Conservation (phyloP, 176 grass and related monocot species). For the Chrysopogon serrulatus region DNA sequence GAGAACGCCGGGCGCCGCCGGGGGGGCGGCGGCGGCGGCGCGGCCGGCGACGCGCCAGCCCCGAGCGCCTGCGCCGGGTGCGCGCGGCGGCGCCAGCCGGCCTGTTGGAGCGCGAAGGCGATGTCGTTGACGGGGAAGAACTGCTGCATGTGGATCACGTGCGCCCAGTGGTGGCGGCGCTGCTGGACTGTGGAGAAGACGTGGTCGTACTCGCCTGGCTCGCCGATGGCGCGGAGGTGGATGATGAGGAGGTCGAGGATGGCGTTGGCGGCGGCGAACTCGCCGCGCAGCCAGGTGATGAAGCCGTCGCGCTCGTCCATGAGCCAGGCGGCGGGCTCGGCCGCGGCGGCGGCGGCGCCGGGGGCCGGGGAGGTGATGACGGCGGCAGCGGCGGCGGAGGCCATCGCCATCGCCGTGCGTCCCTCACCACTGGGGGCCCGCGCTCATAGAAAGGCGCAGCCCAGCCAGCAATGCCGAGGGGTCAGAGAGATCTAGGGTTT, state of each 20-base stretch:
- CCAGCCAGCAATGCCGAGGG: constrained; percentile 18
- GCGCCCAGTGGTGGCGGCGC: constrained; percentile 77
- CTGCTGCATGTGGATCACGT: constrained; percentile 90
- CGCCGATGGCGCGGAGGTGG: constrained; percentile 60
- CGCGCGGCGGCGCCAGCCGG: constrained; percentile 47
- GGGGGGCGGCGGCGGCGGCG: constrained; percentile 25
- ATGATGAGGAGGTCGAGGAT: constrained; percentile 72
- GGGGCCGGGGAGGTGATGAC: constrained; percentile 1
- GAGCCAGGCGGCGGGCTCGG: constrained; percentile 31
- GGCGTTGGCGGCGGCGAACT: constrained; percentile 95
- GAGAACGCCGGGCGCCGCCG: constrained; percentile 28
- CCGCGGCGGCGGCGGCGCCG: background rate
- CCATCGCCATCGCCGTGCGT: constrained; percentile 35
- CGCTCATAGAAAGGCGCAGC: constrained; percentile 24
- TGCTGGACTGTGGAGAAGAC: constrained; percentile 56
- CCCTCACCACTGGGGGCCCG: constrained; percentile 1
- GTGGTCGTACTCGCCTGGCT: constrained; percentile 73
- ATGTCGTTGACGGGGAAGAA: constrained; percentile 80
- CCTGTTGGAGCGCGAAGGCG: constrained; percentile 68
- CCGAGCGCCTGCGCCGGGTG: constrained; percentile 23
- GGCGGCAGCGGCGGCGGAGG: constrained; percentile 39
- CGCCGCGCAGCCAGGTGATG: constrained; percentile 84
- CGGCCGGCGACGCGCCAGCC: constrained; percentile 3
- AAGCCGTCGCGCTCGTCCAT: constrained; percentile 80
- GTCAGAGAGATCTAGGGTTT: constrained; percentile 77